Evolutionary conservation across 139 green algal species (phyloP).

Genomic region (Chara braunii): DNA sequence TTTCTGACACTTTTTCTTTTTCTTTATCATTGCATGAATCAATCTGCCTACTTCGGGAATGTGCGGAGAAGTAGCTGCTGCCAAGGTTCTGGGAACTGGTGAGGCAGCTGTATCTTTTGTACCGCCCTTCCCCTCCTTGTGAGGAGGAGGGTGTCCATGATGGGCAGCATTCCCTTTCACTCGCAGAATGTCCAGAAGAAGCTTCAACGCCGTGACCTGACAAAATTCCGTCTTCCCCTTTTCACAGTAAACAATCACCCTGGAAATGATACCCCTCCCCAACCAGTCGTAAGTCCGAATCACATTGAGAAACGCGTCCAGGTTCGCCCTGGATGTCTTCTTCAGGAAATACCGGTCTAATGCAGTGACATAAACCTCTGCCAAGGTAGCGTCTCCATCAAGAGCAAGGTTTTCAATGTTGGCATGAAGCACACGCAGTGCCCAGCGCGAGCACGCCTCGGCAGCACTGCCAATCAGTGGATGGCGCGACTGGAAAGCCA

Average conservation of each 20-base stretch:
- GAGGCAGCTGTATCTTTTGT: not conserved
- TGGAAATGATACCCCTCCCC: not conserved
- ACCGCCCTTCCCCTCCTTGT: not conserved
- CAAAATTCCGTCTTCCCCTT: slow-evolving; percentile 10
- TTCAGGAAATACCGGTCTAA: not conserved
- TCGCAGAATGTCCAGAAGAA: slow-evolving; percentile 4
- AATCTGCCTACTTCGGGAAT: no score
- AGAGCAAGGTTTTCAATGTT: not conserved
- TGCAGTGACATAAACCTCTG: not conserved
- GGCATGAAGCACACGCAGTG: slow-evolving; percentile 11
- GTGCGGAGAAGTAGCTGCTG: no score
- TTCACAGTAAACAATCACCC: not conserved
- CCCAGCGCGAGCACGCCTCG: not conserved
- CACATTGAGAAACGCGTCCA: no score
- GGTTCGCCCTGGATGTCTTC: slow-evolving; percentile 3
- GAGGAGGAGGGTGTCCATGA: not conserved
- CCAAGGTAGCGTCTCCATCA: not conserved
- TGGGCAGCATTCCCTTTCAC: not conserved
- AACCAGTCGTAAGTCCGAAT: no score
- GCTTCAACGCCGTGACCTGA: not conserved
- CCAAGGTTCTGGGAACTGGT: not conserved
- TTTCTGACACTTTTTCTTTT: not conserved
- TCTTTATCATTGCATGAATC: no score
- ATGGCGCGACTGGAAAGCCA: not conserved
- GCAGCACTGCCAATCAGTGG: not conserved